These are phyloP conservation scores for Macrolepiota fuliginosa DNA, from an alignment of 768 basidiomycete genomes.

Conservation along the genomic window DNA sequence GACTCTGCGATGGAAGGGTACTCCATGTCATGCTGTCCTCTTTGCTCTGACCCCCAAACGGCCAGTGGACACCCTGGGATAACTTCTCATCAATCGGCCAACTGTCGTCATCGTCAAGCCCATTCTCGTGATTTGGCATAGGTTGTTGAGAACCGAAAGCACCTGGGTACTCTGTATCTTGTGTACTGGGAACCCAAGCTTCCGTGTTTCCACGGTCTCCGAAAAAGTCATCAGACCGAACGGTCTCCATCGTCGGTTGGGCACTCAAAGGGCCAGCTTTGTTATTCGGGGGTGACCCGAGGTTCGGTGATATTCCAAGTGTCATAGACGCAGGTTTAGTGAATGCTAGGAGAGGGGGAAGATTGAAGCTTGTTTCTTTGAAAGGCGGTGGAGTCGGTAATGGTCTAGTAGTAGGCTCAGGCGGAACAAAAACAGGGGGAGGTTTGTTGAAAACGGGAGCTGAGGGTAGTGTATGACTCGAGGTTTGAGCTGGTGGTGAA, in stretches of 20 bases:
- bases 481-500: constrained; percentile 43
- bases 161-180: constrained; percentile 54
- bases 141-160: constrained; percentile 33
- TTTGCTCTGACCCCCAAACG: constrained; percentile 47
- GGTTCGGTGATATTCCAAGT: constrained; percentile 38
- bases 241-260: constrained; percentile 54
- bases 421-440: constrained; percentile 49
- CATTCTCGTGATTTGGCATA: constrained; percentile 22
- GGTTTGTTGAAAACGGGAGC: constrained; percentile 63
- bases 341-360: constrained; percentile 29
- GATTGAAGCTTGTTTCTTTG: constrained; percentile 21
- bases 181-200: constrained; percentile 58
- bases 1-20: constrained; percentile 60
- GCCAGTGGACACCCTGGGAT: constrained; percentile 56
- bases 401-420: constrained; percentile 24
- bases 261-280: constrained; percentile 34
- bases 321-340: constrained; percentile 44
- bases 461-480: constrained; percentile 29
- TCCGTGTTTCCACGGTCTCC: constrained; percentile 42
- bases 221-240: constrained; percentile 50
- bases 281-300: constrained; percentile 26
- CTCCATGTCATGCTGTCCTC: constrained; percentile 82
- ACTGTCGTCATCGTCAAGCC: constrained; percentile 64
- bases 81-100: constrained; percentile 74
- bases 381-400: constrained; percentile 18